A percentile compares a stretch with the other conserved stretches of the same genome.
These are phyloP conservation scores for Mycena galericulata DNA, from an alignment of 768 basidiomycete species.

Conservation along the genomic window DNA sequence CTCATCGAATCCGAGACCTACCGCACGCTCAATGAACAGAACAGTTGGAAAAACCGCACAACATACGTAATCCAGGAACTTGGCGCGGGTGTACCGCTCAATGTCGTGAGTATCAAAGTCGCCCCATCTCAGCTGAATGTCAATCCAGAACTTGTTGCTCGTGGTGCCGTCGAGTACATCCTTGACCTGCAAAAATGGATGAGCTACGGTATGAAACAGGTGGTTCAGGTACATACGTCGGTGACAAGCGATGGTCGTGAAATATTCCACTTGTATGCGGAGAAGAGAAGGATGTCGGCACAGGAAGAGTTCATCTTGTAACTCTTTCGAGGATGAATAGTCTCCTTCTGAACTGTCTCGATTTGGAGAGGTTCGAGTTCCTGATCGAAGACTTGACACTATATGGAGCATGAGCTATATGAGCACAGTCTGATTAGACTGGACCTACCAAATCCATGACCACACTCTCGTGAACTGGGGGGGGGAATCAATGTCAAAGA, in stretches of 20 bases:
- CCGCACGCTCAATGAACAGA: not conserved
- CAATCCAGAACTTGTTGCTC: constrained; percentile 98
- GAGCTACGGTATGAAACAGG: not conserved
- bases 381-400: constrained; percentile 99
- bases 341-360: constrained; percentile 99
- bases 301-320: constrained; percentile 99
- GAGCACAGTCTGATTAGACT: not conserved
- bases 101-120: constrained; percentile 99
- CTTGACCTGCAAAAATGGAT: constrained; percentile 69
- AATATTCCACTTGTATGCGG: constrained; percentile 98
- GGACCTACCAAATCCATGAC: constrained; percentile 85
- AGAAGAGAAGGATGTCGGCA: constrained; percentile 97
- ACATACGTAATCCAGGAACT: constrained; percentile 96
- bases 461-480: constrained; percentile 86
- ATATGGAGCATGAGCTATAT: constrained; percentile 6
- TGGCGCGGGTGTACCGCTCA: constrained; percentile 97
- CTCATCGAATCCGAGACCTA: constrained; percentile 97
- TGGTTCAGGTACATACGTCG: constrained; percentile 67
- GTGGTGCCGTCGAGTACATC: constrained; percentile 98
- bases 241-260: constrained; percentile 95
- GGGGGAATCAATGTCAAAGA: constrained; percentile 24
- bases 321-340: constrained; percentile 99
- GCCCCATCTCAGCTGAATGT: constrained; percentile 95
- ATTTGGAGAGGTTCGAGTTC: constrained; percentile 98
- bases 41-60: not conserved